Evolutionary conservation across 1,284 basidiomycete species (phyloP), one percentile per base, ranked within the genome.

Genomic region (Peniophora sp.): DNA sequence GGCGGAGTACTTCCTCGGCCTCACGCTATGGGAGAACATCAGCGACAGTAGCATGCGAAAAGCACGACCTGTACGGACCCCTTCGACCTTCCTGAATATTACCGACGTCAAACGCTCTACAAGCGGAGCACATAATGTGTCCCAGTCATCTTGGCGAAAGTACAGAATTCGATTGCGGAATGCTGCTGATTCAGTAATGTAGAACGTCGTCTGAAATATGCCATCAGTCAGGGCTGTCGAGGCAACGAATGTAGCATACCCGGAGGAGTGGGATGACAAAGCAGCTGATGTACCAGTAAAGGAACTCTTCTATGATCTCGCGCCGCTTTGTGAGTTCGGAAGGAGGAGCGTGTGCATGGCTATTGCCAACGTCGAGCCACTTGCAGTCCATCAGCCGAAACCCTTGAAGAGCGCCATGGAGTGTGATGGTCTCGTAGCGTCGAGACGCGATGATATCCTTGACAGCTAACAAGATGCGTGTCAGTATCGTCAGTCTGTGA

Each of bases 141-240:
- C 72, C 97, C 97, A 99, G 58, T 96, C 93, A 52, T 95, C 92
- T 52, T 97, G 93, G 8, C 92, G 80, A 63, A 97, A 99, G 65
- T 96, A 99, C 0, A 98, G 70, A 0, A 94, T 79, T 48, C 83
- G 81, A 57, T 96, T 92, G n/a, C 87, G 77, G 57, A 88, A 93
- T 1, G 85, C 87, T 3, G 88, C 85, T 0, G 95, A 92, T 58
- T 99, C 93, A 0, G 97, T 99, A 39, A 91, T 77, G 64, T 97
- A 98, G 69, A 98, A 99, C 0, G 87, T 87, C 0, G 92, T 92
- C 90, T 97, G 54, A 5, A 38, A 5, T 44, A 46, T 43, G 24
- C n/a, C 27, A 46, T 54, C 16, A 57, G 34, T 45, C 24, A 5
- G 45, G 17, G 10, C 24, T 27, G 41, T 22, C 10, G 11, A 50